Percentiles rank a stretch among this genome's conserved stretches.
These are phyloP conservation scores for Rhodofomes roseus DNA, from an alignment of 1,284 basidiomycete genomes.

Conservation along the genomic window DNA sequence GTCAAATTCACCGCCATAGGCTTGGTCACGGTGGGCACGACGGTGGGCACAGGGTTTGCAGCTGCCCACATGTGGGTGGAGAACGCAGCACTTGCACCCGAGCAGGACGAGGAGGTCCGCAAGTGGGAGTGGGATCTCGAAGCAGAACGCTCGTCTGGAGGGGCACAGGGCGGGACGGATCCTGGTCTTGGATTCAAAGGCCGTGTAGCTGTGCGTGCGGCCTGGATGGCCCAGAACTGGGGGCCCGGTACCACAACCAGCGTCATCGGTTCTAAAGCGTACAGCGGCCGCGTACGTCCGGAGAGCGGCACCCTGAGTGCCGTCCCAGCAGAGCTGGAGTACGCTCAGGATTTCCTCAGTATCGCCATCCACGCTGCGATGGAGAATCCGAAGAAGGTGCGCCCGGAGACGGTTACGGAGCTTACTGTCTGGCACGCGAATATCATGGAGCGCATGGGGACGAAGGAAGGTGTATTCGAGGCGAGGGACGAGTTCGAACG, in stretches of 20 bases:
- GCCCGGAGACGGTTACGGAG: slow-evolving; percentile 52
- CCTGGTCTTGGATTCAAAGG: slow-evolving; percentile 62
- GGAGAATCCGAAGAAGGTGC: slow-evolving; percentile 35
- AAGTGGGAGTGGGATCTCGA: slow-evolving; percentile 76
- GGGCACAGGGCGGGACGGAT: slow-evolving; percentile 68
- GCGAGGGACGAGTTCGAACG: slow-evolving; percentile 63
- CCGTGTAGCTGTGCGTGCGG: slow-evolving; percentile 64
- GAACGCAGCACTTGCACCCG: slow-evolving; percentile 49
- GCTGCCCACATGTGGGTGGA: slow-evolving; percentile 72
- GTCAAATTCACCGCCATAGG: slow-evolving; percentile 37
- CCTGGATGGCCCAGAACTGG: slow-evolving; percentile 79
- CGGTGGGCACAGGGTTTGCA: slow-evolving; percentile 47
- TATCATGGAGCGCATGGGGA: slow-evolving; percentile 67
- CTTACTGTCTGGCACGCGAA: slow-evolving; percentile 61
- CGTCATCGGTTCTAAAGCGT: slow-evolving; percentile 36
- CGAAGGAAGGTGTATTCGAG: slow-evolving; percentile 48
- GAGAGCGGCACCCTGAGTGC: slow-evolving; percentile 38
- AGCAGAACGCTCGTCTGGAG: slow-evolving; percentile 72
- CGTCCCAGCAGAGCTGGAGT: slow-evolving; percentile 50
- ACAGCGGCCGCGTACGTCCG: slow-evolving; percentile 31
- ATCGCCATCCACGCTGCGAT: slow-evolving; percentile 48
- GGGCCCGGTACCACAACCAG: slow-evolving; percentile 47
- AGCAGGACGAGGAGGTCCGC: slow-evolving; percentile 48
- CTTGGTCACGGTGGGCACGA: slow-evolving; percentile 35
- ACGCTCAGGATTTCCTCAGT: slow-evolving; percentile 53